Evolutionary conservation across 352 stramenopile species (phyloP).

Genomic region (Pythium sp.): DNA sequence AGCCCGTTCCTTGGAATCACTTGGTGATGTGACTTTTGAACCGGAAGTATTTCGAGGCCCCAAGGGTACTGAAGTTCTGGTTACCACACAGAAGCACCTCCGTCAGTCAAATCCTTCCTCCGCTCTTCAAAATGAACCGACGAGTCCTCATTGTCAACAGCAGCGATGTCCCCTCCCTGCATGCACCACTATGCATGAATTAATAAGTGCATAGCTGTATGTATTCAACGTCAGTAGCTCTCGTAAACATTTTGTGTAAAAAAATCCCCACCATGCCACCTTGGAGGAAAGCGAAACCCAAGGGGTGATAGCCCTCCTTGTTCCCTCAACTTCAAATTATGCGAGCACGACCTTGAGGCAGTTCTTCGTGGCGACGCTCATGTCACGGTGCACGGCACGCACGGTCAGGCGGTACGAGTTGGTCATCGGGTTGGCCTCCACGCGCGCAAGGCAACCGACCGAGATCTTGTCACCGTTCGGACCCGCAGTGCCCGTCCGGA

Average conservation of each 20-base stretch:
- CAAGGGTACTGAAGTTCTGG: too few relatives aligned
- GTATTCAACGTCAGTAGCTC: background rate
- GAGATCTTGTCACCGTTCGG: slow-evolving; percentile 92
- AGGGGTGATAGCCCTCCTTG: too few relatives aligned
- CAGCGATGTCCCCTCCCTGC: background rate
- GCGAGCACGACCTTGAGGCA: slow-evolving; percentile 56
- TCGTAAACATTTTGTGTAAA: background rate
- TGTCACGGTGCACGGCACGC: slow-evolving; percentile 88
- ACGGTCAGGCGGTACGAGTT: slow-evolving; percentile 90
- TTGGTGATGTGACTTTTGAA: too few relatives aligned
- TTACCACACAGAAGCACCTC: too few relatives aligned
- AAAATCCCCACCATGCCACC: too few relatives aligned
- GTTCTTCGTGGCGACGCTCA: slow-evolving; percentile 70
- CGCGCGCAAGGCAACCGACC: slow-evolving; percentile 89
- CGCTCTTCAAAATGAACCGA: background rate
- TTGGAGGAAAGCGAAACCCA: too few relatives aligned
- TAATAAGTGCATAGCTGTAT: background rate
- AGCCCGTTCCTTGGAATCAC: too few relatives aligned
- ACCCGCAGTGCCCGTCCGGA: slow-evolving; percentile 87
- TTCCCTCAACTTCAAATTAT: slow-evolving; percentile 9
- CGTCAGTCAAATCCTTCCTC: background rate
- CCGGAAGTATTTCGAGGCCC: too few relatives aligned
- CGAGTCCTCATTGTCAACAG: background rate
- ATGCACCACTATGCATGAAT: too few relatives aligned
- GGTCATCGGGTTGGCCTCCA: slow-evolving; percentile 84